phyloP scores from a whole-genome alignment of 306 rosid species.

The Fragaria ananassa region DNA sequence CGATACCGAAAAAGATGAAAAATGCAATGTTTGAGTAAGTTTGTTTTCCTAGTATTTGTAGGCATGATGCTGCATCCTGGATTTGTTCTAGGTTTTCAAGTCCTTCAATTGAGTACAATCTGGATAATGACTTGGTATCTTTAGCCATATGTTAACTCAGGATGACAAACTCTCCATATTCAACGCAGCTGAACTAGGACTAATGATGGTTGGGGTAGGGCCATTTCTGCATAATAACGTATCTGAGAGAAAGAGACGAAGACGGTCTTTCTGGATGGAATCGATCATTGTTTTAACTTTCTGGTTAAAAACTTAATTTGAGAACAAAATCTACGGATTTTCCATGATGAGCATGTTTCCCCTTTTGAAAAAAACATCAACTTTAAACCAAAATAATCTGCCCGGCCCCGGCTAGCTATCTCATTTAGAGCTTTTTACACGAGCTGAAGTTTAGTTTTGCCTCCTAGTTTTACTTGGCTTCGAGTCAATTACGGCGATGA shows the following conservation, averaged over 20 bases:
- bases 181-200: constrained; percentile 27
- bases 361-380: neutral
- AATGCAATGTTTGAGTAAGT: neutral
- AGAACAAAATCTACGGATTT: neutral
- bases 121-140: neutral
- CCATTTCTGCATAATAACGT: neutral
- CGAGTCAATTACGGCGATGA: constrained; percentile 32
- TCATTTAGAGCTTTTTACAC: constrained; percentile 8
- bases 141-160: neutral
- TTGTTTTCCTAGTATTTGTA: neutral
- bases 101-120: neutral
- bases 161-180: constrained; percentile 16
- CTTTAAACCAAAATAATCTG: constrained; percentile 20
- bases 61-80: neutral
- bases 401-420: constrained; percentile 3
- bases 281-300: neutral
- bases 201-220: constrained; percentile 11
- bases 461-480: neutral
- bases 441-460: neutral
- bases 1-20: no score
- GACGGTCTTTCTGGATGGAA: constrained; percentile 17
- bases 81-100: neutral
- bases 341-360: constrained; percentile 11
- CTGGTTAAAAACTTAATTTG: neutral
- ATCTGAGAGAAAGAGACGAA: neutral